phyloP scores from a whole-genome alignment of 2,329 filamentous ascomycete genomes.

The Parastagonospora avenae region DNA sequence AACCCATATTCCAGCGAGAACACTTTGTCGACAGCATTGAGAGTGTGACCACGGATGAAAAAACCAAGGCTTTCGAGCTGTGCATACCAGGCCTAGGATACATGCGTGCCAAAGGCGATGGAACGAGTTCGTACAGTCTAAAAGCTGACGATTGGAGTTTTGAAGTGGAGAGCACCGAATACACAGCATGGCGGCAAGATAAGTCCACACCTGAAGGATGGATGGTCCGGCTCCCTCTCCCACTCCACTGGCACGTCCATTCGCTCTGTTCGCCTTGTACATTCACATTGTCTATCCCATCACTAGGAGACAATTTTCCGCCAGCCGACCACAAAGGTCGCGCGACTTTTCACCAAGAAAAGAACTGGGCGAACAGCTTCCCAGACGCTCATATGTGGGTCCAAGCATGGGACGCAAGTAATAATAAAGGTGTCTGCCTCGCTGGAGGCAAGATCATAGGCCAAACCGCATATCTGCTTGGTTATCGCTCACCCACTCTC shows the following conservation, averaged over 20 bases:
- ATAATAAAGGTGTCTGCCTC: slow-evolving; percentile 33
- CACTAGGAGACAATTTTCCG: slow-evolving; percentile 24
- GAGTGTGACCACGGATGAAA: slow-evolving; percentile 31
- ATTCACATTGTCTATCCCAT: slow-evolving; percentile 48
- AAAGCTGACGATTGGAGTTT: slow-evolving; percentile 45
- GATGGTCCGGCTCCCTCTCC: slow-evolving; percentile 54
- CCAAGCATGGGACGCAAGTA: slow-evolving; percentile 30
- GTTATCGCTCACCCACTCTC: slow-evolving; percentile 47
- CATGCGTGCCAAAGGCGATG: slow-evolving; percentile 44
- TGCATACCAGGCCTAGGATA: slow-evolving; percentile 48
- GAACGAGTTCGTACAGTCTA: slow-evolving; percentile 45
- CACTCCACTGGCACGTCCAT: slow-evolving; percentile 59
- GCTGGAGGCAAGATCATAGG: slow-evolving; percentile 43
- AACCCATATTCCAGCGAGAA: slow-evolving; percentile 49
- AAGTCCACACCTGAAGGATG: slow-evolving; percentile 52
- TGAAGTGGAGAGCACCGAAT: slow-evolving; percentile 45
- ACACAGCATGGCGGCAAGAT: slow-evolving; percentile 46
- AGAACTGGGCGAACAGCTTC: slow-evolving; percentile 57
- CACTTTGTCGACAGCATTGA: slow-evolving; percentile 51
- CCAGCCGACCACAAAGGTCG: slow-evolving; percentile 34
- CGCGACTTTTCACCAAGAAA: slow-evolving; percentile 55
- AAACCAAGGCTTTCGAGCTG: slow-evolving; percentile 48
- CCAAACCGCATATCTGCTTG: slow-evolving; percentile 52
- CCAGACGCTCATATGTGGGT: slow-evolving; percentile 50
- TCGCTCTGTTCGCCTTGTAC: slow-evolving; percentile 49